Conservation (phyloP, 495 filamentous ascomycete species). For the Podospora fimiseda region DNA sequence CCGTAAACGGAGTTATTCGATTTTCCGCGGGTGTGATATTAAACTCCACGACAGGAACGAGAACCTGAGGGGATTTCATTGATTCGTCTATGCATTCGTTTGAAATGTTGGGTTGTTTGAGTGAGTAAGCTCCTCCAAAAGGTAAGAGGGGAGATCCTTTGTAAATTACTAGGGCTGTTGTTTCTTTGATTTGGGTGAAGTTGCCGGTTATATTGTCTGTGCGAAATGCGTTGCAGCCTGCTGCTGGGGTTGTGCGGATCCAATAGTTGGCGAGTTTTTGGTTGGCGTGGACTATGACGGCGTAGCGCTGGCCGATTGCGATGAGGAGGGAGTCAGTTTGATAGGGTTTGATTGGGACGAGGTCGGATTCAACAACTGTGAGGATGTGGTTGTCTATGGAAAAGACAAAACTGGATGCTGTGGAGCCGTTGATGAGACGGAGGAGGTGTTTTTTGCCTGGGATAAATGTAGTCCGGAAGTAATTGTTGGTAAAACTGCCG, state of each 20-base stretch:
- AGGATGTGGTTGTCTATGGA: conserved; percentile 44
- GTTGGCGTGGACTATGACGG: conserved; percentile 55
- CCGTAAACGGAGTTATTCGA: conserved; percentile 1
- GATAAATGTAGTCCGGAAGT: conserved; percentile 2
- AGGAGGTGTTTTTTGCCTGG: conserved; percentile 39
- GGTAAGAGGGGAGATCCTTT: not conserved
- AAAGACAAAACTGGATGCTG: conserved; percentile 23
- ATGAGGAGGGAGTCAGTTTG: conserved; percentile 37
- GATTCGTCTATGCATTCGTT: conserved; percentile 7
- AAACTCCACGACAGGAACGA: conserved; percentile 8
- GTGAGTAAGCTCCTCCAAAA: too few relatives aligned
- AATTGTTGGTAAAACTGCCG: not conserved
- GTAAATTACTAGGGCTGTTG: conserved; percentile 4
- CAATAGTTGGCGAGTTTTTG: conserved; percentile 9
- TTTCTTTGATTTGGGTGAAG: conserved; percentile 20
- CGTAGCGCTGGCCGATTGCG: conserved; percentile 61
- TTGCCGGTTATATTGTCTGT: not conserved
- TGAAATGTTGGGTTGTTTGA: conserved; percentile 3
- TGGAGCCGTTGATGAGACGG: conserved; percentile 44
- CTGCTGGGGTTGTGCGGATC: conserved; percentile 12
- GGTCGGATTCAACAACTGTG: conserved; percentile 42
- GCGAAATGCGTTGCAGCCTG: conserved; percentile 5
- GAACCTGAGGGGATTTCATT: not conserved
- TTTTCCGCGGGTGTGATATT: conserved; percentile 6
- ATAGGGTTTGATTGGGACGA: conserved; percentile 44